Conservation (phyloP, 768 basidiomycete genomes). For the Calvatia gigantea region DNA sequence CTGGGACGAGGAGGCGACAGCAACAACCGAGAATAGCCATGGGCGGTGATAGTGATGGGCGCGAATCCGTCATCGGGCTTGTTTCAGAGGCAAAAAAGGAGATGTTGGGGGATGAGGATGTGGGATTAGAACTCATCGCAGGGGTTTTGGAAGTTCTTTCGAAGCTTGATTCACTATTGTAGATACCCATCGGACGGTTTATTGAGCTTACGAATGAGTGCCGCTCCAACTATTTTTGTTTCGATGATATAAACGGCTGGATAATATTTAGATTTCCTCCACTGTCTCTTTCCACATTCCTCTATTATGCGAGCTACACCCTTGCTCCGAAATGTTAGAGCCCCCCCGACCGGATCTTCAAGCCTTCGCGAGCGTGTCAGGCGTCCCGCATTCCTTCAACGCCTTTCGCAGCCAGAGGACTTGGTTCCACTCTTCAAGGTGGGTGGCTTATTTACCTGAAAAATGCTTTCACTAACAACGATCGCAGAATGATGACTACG, state of each 20-base stretch:
- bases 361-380: background rate
- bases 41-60: conserved; percentile 41
- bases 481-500: conserved; percentile 43
- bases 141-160: conserved; percentile 92
- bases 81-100: conserved; percentile 74
- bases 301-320: background rate
- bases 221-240: background rate
- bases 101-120: conserved; percentile 66
- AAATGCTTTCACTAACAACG: background rate
- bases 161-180: conserved; percentile 85
- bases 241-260: background rate
- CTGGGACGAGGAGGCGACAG: conserved; percentile 24
- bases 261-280: background rate
- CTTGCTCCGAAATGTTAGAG: background rate
- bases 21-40: conserved; percentile 47
- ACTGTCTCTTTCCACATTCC: background rate
- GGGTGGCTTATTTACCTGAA: background rate
- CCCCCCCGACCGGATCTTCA: background rate
- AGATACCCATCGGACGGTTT: conserved; percentile 1
- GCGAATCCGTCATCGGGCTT: conserved; percentile 72
- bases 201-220: background rate
- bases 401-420: background rate
- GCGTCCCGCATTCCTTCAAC: conserved; percentile 1
- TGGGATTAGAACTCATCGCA: conserved; percentile 86
- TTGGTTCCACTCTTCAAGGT: conserved; percentile 6